Conservation (phyloP, 352 stramenopile genomes). For the Globisporangium cederbergense region DNA sequence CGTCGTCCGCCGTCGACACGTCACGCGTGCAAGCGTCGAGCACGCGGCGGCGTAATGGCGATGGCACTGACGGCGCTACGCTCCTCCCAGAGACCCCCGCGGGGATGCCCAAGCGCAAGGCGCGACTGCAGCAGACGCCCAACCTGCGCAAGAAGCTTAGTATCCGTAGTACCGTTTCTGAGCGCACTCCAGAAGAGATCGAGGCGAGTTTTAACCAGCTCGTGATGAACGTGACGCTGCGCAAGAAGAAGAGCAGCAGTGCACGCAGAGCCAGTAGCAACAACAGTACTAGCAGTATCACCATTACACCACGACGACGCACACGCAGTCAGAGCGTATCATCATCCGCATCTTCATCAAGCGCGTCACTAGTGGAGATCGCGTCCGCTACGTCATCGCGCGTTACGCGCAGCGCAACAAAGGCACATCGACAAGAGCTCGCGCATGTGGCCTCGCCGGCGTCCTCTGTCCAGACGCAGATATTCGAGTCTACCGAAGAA, state of each 20-base stretch:
- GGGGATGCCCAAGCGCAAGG: constrained; percentile 8
- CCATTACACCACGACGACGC: too few relatives aligned
- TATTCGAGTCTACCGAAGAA: constrained; percentile 9
- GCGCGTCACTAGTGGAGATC: neutral
- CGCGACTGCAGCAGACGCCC: constrained; percentile 17
- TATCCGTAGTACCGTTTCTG: neutral
- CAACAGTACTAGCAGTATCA: neutral
- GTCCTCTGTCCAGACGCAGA: constrained; percentile 1
- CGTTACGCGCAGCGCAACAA: constrained; percentile 3
- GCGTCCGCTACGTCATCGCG: neutral
- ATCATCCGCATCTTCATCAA: neutral
- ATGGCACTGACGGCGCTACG: too few relatives aligned
- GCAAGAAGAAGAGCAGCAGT: neutral
- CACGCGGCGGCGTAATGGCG: neutral
- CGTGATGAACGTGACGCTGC: constrained; percentile 5
- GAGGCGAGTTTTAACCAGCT: constrained; percentile 14
- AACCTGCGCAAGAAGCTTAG: neutral
- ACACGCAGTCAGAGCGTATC: neutral
- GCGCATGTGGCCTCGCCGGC: neutral
- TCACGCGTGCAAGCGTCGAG: neutral
- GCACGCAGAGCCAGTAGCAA: neutral
- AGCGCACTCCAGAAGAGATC: constrained; percentile 14
- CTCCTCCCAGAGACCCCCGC: constrained; percentile 3
- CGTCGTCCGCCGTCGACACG: constrained; percentile 9
- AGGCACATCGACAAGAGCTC: neutral